Conservation (phyloP, 106 monocot genomes). For the Gastrodia elata region DNA sequence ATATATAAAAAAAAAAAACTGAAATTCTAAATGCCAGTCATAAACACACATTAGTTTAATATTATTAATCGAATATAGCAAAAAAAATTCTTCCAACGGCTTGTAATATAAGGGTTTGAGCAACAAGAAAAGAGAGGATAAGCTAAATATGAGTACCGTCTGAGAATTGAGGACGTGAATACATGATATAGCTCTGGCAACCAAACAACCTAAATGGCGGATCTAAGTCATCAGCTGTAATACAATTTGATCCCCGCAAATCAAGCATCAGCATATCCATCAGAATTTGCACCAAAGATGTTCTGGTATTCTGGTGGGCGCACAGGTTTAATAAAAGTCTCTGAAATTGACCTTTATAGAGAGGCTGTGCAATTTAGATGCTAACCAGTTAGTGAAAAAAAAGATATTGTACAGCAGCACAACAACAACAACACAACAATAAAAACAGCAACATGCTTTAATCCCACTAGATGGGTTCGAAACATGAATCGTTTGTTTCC, state of each 20-base stretch:
- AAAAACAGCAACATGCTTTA: no score
- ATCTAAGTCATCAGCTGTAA: slow-evolving; percentile 28
- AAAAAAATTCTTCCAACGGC: background rate
- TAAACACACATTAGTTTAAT: background rate
- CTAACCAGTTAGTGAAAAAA: background rate
- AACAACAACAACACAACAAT: no score
- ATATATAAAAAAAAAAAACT: background rate
- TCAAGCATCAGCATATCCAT: slow-evolving; percentile 98
- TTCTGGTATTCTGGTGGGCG: slow-evolving; percentile 75
- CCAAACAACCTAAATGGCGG: slow-evolving; percentile 80
- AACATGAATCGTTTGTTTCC: no score
- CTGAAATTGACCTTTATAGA: slow-evolving; percentile 89
- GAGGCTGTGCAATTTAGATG: slow-evolving; percentile 42
- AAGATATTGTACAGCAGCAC: no score
- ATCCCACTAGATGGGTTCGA: no score
- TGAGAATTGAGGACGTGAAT: slow-evolving; percentile 91
- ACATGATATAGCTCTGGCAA: slow-evolving; percentile 70
- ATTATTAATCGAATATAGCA: background rate
- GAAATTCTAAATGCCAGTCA: background rate
- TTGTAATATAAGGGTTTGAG: background rate
- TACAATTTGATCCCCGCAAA: slow-evolving; percentile 28
- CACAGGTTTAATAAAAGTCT: slow-evolving; percentile 89
- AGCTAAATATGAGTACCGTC: slow-evolving; percentile 50
- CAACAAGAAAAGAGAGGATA: background rate
- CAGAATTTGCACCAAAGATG: slow-evolving; percentile 61